Evolutionary conservation across 192 early-diverging fungal species (phyloP).

Genomic region (Coemansia sp.): DNA sequence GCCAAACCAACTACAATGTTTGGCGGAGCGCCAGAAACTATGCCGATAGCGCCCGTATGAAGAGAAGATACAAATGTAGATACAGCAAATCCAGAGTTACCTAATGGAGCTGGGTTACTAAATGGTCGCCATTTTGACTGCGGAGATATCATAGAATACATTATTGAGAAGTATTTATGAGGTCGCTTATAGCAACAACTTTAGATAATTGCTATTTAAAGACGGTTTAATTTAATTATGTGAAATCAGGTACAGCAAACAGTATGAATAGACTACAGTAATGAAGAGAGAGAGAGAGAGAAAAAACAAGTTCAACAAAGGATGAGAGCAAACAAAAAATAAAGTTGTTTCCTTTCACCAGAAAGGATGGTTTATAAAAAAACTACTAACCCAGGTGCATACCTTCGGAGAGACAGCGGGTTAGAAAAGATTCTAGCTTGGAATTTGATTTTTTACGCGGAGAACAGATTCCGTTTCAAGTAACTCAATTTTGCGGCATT

Average conservation of each 20-base stretch:
- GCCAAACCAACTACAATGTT: constrained; percentile 38
- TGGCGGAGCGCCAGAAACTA: constrained; percentile 29
- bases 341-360: too few species aligned
- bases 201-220: not conserved
- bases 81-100: constrained; percentile 46
- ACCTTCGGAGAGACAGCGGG: too few species aligned
- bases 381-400: too few species aligned
- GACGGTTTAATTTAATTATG: not conserved
- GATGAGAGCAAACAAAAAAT: not conserved
- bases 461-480: too few species aligned
- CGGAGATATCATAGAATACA: constrained; percentile 22
- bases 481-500: too few species aligned
- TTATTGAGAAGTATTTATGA: constrained; percentile 4
- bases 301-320: not conserved
- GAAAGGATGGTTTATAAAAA: too few species aligned
- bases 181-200: not conserved
- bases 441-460: too few species aligned
- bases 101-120: constrained; percentile 42
- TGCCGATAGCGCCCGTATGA: constrained; percentile 36
- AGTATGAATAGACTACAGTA: not conserved
- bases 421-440: too few species aligned
- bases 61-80: constrained; percentile 32
- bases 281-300: too few species aligned
- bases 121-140: constrained; percentile 25
- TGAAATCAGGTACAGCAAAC: not conserved